Evolutionary conservation across 2,329 filamentous ascomycete genomes (phyloP).

Genomic region (Ascochyta pisi): DNA sequence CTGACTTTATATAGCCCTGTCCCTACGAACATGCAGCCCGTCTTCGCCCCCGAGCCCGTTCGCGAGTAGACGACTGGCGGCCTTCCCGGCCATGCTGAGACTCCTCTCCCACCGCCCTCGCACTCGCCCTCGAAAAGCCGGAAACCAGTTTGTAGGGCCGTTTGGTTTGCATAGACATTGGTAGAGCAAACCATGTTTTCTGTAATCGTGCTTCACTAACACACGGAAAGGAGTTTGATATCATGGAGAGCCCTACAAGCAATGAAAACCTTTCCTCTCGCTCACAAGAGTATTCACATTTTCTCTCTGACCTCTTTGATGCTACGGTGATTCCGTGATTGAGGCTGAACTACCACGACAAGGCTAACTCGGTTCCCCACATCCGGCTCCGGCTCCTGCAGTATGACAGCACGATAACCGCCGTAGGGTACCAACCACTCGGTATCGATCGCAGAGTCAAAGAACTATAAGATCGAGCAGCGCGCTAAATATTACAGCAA

Average conservation of each 20-base stretch:
- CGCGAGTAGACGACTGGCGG: too few relatives aligned
- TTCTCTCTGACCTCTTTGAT: background rate
- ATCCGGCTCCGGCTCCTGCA: conserved; percentile 14
- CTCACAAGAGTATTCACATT: background rate
- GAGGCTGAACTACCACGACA: conserved; percentile 9
- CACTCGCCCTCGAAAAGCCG: background rate
- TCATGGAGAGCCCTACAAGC: background rate
- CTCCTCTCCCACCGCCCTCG: too few relatives aligned
- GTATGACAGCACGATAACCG: conserved; percentile 15
- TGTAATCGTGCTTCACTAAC: background rate
- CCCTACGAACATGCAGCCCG: background rate
- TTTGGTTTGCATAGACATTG: too few relatives aligned
- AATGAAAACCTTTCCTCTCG: background rate
- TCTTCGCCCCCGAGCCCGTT: background rate
- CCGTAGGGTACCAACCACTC: background rate
- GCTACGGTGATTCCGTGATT: background rate
- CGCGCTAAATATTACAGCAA: background rate
- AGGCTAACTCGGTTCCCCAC: conserved; percentile 22
- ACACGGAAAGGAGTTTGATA: background rate
- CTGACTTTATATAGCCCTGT: background rate
- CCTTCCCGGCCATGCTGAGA: too few relatives aligned
- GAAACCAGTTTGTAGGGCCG: too few relatives aligned
- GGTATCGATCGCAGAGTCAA: background rate
- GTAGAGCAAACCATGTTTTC: too few relatives aligned
- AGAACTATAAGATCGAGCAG: background rate